Percentiles rank a stretch among this genome's conserved stretches.
These are phyloP conservation scores for Aspergillus vadensis DNA, from an alignment of 2,329 filamentous ascomycete species.

Conservation along the genomic window DNA sequence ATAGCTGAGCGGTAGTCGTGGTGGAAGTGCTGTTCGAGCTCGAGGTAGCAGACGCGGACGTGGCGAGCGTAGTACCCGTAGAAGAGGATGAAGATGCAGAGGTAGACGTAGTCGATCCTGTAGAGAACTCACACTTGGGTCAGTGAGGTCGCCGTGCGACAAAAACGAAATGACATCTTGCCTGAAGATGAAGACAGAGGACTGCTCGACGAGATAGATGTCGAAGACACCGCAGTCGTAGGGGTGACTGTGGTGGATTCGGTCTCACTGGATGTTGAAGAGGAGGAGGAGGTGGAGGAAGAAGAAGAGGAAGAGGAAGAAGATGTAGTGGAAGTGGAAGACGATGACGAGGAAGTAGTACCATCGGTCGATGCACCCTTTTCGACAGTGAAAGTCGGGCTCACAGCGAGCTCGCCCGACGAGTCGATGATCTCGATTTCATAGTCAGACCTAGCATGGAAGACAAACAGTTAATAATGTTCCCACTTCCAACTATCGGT, in stretches of 20 bases:
- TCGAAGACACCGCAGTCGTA: not conserved
- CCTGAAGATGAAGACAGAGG: constrained; percentile 1
- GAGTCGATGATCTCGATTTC: constrained; percentile 9
- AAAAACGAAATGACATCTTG: not conserved
- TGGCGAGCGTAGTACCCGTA: not conserved
- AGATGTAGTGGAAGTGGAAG: not conserved
- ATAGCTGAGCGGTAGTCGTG: not conserved
- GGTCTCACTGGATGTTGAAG: constrained; percentile 3
- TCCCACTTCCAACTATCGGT: not conserved
- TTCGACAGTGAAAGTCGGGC: constrained; percentile 5
- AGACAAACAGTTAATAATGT: not conserved
- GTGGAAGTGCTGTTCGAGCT: not conserved
- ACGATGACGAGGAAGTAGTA: not conserved
- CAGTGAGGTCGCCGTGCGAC: not conserved
- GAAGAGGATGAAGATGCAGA: not conserved
- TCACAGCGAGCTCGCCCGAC: constrained; percentile 5
- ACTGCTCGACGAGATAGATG: not conserved
- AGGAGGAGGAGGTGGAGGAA: not conserved
- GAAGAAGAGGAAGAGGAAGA: not conserved
- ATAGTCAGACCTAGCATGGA: not conserved
- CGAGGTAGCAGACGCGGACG: not conserved
- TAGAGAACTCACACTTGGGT: not conserved
- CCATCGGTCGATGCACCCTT: constrained; percentile 5
- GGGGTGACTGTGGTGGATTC: not conserved
- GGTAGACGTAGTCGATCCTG: not conserved